Conservation (phyloP, 495 filamentous ascomycete genomes). For the Talaromyces ruber region DNA sequence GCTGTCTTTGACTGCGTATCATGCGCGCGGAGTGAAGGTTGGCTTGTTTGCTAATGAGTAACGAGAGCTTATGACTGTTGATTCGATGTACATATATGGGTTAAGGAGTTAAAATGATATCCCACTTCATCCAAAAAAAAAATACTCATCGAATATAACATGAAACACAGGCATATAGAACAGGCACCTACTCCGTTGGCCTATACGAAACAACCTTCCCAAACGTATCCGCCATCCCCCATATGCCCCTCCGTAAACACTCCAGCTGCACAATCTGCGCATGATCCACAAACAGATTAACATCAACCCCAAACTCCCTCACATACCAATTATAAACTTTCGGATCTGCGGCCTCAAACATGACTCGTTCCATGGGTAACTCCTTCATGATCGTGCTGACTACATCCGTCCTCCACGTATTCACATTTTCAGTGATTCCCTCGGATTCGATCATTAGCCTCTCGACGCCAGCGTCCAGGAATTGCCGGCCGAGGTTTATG, state of each 20-base stretch:
- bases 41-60: constrained; percentile 13
- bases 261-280: constrained; percentile 51
- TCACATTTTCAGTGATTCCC: constrained; percentile 53
- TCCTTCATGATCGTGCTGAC: constrained; percentile 46
- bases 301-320: constrained; percentile 50
- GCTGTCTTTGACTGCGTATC: constrained; percentile 30
- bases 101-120: not conserved
- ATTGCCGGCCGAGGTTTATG: constrained; percentile 39
- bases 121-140: not conserved
- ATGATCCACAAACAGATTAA: constrained; percentile 54
- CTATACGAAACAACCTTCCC: constrained; percentile 49
- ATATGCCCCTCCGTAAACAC: constrained; percentile 45
- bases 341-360: constrained; percentile 56
- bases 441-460: constrained; percentile 56
- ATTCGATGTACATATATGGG: not conserved
- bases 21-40: constrained; percentile 28
- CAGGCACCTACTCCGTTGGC: constrained; percentile 8
- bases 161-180: too few species aligned
- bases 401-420: constrained; percentile 48
- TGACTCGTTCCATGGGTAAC: constrained; percentile 44
- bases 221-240: constrained; percentile 49
- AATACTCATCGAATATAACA: too few species aligned
- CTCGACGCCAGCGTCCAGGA: constrained; percentile 47
- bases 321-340: constrained; percentile 53
- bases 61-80: not conserved